These are phyloP conservation scores for Diutina rugosa DNA, from an alignment of 1,139 yeast genomes.

Conservation along the genomic window DNA sequence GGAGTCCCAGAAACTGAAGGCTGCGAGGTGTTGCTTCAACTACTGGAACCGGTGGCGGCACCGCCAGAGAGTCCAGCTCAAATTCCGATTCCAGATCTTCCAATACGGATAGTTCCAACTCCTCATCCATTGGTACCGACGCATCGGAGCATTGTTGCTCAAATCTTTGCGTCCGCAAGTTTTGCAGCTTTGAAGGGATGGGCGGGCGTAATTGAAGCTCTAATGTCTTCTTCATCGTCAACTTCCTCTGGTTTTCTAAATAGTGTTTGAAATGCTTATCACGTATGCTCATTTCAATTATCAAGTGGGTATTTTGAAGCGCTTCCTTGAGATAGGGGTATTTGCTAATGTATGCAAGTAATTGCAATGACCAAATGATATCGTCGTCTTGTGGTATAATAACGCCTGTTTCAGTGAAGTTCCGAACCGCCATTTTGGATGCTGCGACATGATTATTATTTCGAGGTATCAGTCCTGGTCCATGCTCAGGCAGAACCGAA, in stretches of 20 bases:
- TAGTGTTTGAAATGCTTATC: constrained; percentile 29
- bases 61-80: constrained; percentile 2
- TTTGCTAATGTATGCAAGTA: constrained; percentile 85
- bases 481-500: background rate
- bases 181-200: constrained; percentile 25
- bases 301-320: constrained; percentile 59
- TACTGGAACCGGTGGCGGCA: constrained; percentile 1
- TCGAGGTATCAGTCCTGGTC: background rate
- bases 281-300: constrained; percentile 40
- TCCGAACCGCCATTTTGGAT: constrained; percentile 40
- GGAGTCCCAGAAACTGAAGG: background rate
- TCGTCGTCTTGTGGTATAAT: constrained; percentile 86
- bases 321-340: constrained; percentile 68
- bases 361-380: constrained; percentile 84
- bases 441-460: background rate
- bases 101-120: background rate
- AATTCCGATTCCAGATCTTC: constrained; percentile 1
- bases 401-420: constrained; percentile 57
- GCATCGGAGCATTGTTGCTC: background rate
- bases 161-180: constrained; percentile 3
- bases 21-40: background rate
- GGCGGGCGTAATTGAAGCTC: constrained; percentile 19
- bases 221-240: constrained; percentile 18
- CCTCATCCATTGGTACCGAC: background rate
- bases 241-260: constrained; percentile 24